Conservation (phyloP, 495 filamentous ascomycete genomes). For the Darksidea phi region DNA sequence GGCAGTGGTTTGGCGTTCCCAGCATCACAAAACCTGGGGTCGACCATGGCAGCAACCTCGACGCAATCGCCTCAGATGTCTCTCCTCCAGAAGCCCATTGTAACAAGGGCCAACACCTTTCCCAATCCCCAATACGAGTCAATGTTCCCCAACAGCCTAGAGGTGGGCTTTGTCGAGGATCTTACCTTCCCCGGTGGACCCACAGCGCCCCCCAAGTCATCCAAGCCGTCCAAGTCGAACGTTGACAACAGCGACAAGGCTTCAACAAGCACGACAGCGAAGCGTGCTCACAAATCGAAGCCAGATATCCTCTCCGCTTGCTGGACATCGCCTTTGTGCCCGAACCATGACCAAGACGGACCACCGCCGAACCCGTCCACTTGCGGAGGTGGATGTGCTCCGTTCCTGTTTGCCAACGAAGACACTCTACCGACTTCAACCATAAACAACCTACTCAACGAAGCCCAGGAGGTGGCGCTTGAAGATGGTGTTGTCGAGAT, state of each 20-base stretch:
- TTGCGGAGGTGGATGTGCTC: constrained; percentile 35
- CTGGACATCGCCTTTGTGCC: constrained; percentile 39
- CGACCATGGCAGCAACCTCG: constrained; percentile 16
- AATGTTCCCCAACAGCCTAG: constrained; percentile 32
- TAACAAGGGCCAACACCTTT: constrained; percentile 24
- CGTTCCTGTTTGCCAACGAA: constrained; percentile 35
- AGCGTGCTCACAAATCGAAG: constrained; percentile 24
- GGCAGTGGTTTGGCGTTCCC: constrained; percentile 5
- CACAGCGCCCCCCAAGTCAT: not conserved
- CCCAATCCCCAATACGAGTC: constrained; percentile 29
- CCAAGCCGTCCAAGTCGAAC: constrained; percentile 8
- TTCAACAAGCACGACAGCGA: constrained; percentile 16
- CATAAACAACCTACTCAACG: constrained; percentile 3
- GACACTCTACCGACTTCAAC: constrained; percentile 21
- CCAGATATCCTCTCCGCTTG: constrained; percentile 34
- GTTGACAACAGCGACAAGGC: not conserved
- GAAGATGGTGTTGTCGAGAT: constrained; percentile 37
- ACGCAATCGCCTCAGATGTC: constrained; percentile 20
- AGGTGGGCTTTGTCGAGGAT: constrained; percentile 33
- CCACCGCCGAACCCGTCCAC: constrained; percentile 33
- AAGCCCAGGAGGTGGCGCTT: constrained; percentile 15
- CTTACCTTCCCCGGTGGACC: constrained; percentile 34
- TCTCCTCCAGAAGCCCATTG: not conserved
- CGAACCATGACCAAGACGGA: constrained; percentile 35
- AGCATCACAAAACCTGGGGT: constrained; percentile 13